phyloP scores from a whole-genome alignment of 345 rosid species.

The Populus nigra region DNA sequence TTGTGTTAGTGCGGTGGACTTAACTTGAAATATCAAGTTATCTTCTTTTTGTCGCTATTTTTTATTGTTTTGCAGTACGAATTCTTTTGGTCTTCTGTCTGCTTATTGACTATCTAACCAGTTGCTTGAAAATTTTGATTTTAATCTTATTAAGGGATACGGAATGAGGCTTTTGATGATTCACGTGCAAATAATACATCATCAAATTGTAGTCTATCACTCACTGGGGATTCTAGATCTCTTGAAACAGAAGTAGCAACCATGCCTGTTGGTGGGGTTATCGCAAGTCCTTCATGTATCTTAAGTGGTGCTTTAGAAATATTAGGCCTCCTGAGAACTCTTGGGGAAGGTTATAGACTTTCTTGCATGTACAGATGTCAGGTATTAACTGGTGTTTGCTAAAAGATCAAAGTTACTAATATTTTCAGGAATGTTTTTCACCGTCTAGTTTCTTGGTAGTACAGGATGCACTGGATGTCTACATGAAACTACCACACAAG shows the following conservation, averaged over 20 bases:
- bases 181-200: slow-evolving; percentile 56
- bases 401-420: slow-evolving; percentile 16
- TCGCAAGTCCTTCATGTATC: slow-evolving; percentile 48
- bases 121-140: slow-evolving; percentile 14
- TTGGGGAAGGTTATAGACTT: slow-evolving; percentile 93
- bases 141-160: slow-evolving; percentile 51
- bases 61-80: background rate
- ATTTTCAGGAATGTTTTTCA: slow-evolving; percentile 18
- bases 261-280: slow-evolving; percentile 43
- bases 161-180: slow-evolving; percentile 72
- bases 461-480: slow-evolving; percentile 84
- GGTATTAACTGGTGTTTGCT: slow-evolving; percentile 37
- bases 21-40: background rate
- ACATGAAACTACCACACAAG: slow-evolving; percentile 70
- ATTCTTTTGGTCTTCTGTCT: slow-evolving; percentile 8
- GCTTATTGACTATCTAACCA: slow-evolving; percentile 6
- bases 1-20: slow-evolving; percentile 1
- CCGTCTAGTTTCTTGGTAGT: slow-evolving; percentile 31
- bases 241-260: slow-evolving; percentile 60
- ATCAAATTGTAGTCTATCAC: slow-evolving; percentile 46
- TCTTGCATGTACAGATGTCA: slow-evolving; percentile 82
- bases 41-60: background rate
- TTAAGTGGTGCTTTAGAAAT: slow-evolving; percentile 67
- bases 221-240: slow-evolving; percentile 50
- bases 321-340: slow-evolving; percentile 66